Percentiles rank a stretch among this genome's conserved stretches.
Evolutionary conservation across 2,329 filamentous ascomycete genomes (phyloP).

Genomic region (Penicillium sp.): DNA sequence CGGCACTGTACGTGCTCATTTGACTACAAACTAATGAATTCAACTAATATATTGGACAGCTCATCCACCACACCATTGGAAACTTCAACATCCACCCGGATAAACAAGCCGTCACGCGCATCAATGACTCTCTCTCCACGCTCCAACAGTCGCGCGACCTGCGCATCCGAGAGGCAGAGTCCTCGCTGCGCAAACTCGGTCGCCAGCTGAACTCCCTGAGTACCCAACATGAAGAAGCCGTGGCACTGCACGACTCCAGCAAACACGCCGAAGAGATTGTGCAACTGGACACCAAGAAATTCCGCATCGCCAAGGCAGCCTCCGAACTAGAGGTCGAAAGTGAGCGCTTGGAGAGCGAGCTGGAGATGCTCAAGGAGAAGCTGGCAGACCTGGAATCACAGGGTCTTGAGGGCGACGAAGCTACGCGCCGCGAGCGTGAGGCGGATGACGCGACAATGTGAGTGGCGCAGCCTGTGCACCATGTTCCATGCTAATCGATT

Average conservation of each 20-base stretch:
- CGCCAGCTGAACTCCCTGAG: slow-evolving; percentile 73
- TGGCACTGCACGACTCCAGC: slow-evolving; percentile 70
- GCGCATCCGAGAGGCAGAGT: slow-evolving; percentile 68
- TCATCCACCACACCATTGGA: slow-evolving; percentile 85
- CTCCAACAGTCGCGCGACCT: slow-evolving; percentile 81
- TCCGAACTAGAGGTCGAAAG: slow-evolving; percentile 89
- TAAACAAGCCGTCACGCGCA: slow-evolving; percentile 76
- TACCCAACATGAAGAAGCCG: slow-evolving; percentile 73
- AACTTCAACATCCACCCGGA: slow-evolving; percentile 96
- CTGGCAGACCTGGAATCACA: slow-evolving; percentile 82
- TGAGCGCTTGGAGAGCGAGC: slow-evolving; percentile 80
- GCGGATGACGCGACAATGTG: slow-evolving; percentile 51
- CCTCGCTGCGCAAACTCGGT: slow-evolving; percentile 67
- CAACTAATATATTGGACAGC: slow-evolving; percentile 47
- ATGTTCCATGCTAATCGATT: slow-evolving; percentile 7
- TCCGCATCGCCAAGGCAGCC: slow-evolving; percentile 87
- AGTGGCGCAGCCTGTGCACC: slow-evolving; percentile 9
- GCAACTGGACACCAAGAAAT: slow-evolving; percentile 87
- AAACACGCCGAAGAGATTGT: slow-evolving; percentile 82
- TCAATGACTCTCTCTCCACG: slow-evolving; percentile 77
- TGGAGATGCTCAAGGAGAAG: slow-evolving; percentile 70
- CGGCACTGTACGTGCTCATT: slow-evolving; percentile 62
- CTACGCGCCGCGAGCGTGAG: slow-evolving; percentile 51
- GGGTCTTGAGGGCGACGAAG: slow-evolving; percentile 71
- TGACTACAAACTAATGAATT: neutral